phyloP scores from a whole-genome alignment of 345 rosid genomes.

The Ceriops tagal region DNA sequence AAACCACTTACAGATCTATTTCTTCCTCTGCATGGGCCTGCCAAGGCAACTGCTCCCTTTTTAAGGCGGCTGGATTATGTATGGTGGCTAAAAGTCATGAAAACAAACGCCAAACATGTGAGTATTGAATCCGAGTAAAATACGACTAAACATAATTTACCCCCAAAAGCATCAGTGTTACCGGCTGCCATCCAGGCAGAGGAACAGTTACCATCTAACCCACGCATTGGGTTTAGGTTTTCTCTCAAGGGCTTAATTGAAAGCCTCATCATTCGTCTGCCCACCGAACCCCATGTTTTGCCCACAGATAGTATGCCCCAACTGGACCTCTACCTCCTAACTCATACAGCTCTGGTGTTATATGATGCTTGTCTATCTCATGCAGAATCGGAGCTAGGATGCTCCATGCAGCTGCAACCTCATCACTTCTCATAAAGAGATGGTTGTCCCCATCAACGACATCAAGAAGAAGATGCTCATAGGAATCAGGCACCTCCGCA shows the following conservation, averaged over 20 bases:
- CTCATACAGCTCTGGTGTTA: slow-evolving; percentile 58
- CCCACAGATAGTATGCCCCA: slow-evolving; percentile 71
- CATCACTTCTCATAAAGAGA: slow-evolving; percentile 79
- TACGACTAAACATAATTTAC: too few species aligned
- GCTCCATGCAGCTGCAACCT: slow-evolving; percentile 73
- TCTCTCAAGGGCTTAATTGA: background rate
- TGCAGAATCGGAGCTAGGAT: slow-evolving; percentile 48
- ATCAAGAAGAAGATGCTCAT: slow-evolving; percentile 73
- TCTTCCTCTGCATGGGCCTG: too few species aligned
- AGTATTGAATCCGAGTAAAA: too few species aligned
- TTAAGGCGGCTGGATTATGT: too few species aligned
- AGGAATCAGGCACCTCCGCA: slow-evolving; percentile 68
- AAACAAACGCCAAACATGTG: too few species aligned
- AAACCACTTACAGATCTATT: too few species aligned
- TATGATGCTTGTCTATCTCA: slow-evolving; percentile 52
- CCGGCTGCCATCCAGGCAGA: too few species aligned
- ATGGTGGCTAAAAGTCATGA: too few species aligned
- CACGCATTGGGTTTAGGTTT: background rate
- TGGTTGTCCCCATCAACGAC: slow-evolving; percentile 81
- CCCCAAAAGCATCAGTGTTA: too few species aligned
- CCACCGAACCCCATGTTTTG: slow-evolving; percentile 68
- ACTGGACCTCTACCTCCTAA: slow-evolving; percentile 75
- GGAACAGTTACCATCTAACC: too few species aligned
- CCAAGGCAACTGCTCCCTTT: too few species aligned
- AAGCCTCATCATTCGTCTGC: slow-evolving; percentile 33